These are phyloP conservation scores for Podospora conica DNA, from an alignment of 495 filamentous ascomycete species.

Conservation along the genomic window DNA sequence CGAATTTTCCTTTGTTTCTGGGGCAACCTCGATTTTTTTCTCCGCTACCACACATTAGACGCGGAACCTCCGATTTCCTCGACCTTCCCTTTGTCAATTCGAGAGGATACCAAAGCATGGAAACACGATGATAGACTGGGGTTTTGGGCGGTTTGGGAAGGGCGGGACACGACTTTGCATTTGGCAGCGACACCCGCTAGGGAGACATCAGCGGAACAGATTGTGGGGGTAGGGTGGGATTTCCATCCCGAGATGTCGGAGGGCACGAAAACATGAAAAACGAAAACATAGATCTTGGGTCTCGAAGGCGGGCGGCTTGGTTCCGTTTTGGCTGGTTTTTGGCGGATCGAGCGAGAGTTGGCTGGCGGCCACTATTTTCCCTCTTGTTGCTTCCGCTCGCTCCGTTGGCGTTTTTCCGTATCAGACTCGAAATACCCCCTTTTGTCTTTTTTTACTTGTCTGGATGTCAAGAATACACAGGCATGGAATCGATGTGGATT, in stretches of 20 bases:
- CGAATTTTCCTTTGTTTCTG: background rate
- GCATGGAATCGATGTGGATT: background rate
- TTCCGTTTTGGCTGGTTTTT: background rate
- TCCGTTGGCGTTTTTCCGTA: background rate
- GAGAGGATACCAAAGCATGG: background rate
- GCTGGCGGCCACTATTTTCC: background rate
- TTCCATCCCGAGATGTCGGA: background rate
- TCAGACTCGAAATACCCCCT: background rate
- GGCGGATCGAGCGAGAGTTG: background rate
- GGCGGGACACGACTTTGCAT: background rate
- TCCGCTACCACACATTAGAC: background rate
- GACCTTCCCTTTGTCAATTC: background rate
- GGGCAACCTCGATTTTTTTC: conserved; percentile 1
- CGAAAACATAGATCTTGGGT: background rate
- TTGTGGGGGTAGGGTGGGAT: background rate
- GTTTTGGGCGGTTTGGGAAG: background rate
- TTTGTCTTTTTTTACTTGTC: background rate
- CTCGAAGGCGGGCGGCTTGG: background rate
- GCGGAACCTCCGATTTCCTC: background rate
- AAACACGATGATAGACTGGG: background rate
- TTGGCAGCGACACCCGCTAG: background rate
- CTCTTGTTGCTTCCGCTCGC: background rate
- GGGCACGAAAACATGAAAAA: background rate
- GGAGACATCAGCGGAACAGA: background rate
- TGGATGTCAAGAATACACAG: background rate